Base-by-base conservation (phyloP, 2,329 filamentous ascomycete genomes). In the Aspergillus pseudoviridinutans region DNA sequence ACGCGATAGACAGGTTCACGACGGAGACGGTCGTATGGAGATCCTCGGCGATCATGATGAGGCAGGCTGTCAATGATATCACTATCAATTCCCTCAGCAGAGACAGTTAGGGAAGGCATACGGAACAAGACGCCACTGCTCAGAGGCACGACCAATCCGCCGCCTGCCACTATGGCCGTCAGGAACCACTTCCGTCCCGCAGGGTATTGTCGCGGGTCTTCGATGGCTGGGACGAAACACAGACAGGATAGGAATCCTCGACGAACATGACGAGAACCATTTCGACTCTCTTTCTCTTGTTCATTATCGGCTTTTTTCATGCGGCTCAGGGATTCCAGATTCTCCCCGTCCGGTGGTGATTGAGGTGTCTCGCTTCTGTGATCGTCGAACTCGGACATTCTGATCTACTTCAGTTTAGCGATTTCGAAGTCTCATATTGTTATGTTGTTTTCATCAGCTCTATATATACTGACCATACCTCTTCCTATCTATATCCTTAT, bases 61-160 rank as follows among this genome's bases (percentile, higher is more conserved):
- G 66, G 7, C 68, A 71, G 3, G 74, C 72, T 65, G n/a, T 53
- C 17, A 3, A 20, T 46, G 1, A 42, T 41, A 42, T 53, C 24
- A 53, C 27, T 41, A 20, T 3, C n/a, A 9, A 4, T 3, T n/a
- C 17, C 41, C 3, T n/a, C 9, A 20, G 41, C 12, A 29, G 22
- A 22, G 2, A 4, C 3, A 27, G 2, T 17, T 44, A 22, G 58
- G 12, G n/a, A 10, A 41, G 8, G 77, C 84, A 72, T 72, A 88
- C 86, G 89, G 63, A 91, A 86, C 50, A 93, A 84, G 52, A 94
- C 90, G 8, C 86, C 83, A 17, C 87, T 90, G 0, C 90, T 90
- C 75, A 93, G 84, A 0, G 91, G 90, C 0, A 87, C 88, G 0
- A 83, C 88, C 17, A 87, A 85, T 1, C 84, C 89, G 2, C 88